These are phyloP conservation scores for Nelumbo lutea DNA, from an alignment of 164 flowering plant species.

Conservation along the genomic window DNA sequence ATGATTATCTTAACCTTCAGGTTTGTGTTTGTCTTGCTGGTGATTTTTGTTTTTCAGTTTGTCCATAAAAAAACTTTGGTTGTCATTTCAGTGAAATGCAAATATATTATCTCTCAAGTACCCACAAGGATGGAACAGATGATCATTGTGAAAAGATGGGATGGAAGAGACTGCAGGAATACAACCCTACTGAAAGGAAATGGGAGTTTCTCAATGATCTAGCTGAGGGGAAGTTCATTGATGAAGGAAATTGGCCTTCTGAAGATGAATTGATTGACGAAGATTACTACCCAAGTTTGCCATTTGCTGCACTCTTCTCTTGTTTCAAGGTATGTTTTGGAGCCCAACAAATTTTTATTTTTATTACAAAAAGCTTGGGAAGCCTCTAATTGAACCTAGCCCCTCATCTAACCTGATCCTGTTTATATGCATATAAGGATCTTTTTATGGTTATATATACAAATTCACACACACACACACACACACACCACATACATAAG, in stretches of 20 bases:
- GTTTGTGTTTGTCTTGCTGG: background rate
- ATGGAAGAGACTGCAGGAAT: conserved; percentile 73
- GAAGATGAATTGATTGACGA: conserved; percentile 73
- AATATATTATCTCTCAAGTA: conserved; percentile 73
- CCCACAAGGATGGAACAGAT: conserved; percentile 59
- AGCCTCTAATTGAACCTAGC: background rate
- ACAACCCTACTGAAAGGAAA: conserved; percentile 53
- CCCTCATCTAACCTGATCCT: no score
- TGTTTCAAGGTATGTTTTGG: conserved; percentile 60
- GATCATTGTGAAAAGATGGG: conserved; percentile 68
- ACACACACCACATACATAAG: no score
- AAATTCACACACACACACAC: no score
- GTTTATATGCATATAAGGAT: no score
- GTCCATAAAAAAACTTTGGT: no score
- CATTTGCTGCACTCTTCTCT: conserved; percentile 85
- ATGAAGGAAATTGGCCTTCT: conserved; percentile 32
- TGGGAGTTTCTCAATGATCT: conserved; percentile 67
- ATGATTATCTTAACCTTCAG: background rate
- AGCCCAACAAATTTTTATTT: background rate
- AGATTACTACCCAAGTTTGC: conserved; percentile 86
- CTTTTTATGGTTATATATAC: no score
- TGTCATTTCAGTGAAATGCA: conserved; percentile 46
- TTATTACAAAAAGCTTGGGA: background rate
- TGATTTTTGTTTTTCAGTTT: conserved; percentile 9
- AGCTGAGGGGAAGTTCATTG: conserved; percentile 44